phyloP scores from a whole-genome alignment of 345 rosid genomes.

The Chamaenerion angustifolium region DNA sequence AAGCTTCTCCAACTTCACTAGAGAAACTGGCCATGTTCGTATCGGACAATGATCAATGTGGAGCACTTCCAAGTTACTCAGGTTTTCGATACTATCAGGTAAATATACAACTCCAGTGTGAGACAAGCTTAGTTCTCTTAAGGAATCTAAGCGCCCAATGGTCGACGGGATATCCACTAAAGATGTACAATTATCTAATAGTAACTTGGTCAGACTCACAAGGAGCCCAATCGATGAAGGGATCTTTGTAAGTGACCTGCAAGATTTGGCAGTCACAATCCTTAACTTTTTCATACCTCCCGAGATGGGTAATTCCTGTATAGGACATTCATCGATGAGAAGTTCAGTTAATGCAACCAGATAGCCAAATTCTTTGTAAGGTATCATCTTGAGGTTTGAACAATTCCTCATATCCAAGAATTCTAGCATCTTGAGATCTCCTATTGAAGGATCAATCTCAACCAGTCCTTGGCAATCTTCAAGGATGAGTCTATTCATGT shows the following conservation, averaged over 20 bases:
- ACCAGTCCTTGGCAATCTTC: neutral
- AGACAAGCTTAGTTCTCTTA: neutral
- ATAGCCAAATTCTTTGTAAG: neutral
- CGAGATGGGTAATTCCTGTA: neutral
- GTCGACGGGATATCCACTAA: neutral
- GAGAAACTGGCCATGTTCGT: neutral
- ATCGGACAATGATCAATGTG: conserved; percentile 2
- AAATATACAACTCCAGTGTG: neutral
- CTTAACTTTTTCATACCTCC: neutral
- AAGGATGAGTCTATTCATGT: conserved; percentile 2
- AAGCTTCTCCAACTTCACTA: neutral
- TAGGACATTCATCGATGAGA: neutral
- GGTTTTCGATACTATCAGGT: neutral
- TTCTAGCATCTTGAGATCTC: neutral
- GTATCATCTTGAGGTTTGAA: neutral
- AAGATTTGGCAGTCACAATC: neutral
- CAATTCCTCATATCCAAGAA: neutral
- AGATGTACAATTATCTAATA: neutral
- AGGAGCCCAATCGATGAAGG: neutral
- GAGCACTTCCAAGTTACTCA: neutral
- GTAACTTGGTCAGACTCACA: neutral
- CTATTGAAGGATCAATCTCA: neutral
- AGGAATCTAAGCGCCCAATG: neutral
- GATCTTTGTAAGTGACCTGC: neutral
- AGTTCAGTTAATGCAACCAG: neutral